Percentiles rank a stretch among this genome's conserved stretches.
phyloP scores from a whole-genome alignment of 108 stramenopile species.

The Cyclostephanos invisitatus region DNA sequence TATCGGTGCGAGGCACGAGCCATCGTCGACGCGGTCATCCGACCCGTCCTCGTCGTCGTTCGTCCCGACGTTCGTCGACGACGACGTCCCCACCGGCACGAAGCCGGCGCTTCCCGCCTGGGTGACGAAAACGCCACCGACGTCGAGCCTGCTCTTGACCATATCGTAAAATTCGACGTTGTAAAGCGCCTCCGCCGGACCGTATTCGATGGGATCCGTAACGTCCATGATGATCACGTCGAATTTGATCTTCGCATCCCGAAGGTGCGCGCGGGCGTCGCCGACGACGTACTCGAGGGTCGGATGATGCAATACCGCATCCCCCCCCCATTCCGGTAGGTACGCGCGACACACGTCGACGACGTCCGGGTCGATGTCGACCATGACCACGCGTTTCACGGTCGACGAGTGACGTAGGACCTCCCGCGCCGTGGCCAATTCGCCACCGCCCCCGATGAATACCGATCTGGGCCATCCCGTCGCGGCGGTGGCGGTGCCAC shows the following conservation, averaged over 20 bases:
- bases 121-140: slow-evolving; percentile 81
- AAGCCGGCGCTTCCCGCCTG: slow-evolving; percentile 73
- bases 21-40: slow-evolving; percentile 25
- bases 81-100: slow-evolving; percentile 51
- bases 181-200: slow-evolving; percentile 91
- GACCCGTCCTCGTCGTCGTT: background rate
- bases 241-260: slow-evolving; percentile 55
- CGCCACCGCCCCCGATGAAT: slow-evolving; percentile 90
- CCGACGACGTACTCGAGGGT: slow-evolving; percentile 73
- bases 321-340: slow-evolving; percentile 87
- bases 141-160: slow-evolving; percentile 48
- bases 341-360: slow-evolving; percentile 72
- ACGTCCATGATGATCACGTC: slow-evolving; percentile 91
- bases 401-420: slow-evolving; percentile 66
- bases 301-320: slow-evolving; percentile 59
- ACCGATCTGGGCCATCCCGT: slow-evolving; percentile 63
- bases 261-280: slow-evolving; percentile 68
- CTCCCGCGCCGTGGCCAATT: slow-evolving; percentile 87
- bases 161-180: slow-evolving; percentile 89
- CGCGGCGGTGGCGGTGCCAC: background rate
- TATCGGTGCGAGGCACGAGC: slow-evolving; percentile 76
- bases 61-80: no score
- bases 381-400: slow-evolving; percentile 88
- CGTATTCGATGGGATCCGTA: slow-evolving; percentile 89
- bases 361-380: slow-evolving; percentile 82